These are phyloP conservation scores for Phlegmacium glaucopus DNA, from an alignment of 768 basidiomycete species.

Conservation along the genomic window DNA sequence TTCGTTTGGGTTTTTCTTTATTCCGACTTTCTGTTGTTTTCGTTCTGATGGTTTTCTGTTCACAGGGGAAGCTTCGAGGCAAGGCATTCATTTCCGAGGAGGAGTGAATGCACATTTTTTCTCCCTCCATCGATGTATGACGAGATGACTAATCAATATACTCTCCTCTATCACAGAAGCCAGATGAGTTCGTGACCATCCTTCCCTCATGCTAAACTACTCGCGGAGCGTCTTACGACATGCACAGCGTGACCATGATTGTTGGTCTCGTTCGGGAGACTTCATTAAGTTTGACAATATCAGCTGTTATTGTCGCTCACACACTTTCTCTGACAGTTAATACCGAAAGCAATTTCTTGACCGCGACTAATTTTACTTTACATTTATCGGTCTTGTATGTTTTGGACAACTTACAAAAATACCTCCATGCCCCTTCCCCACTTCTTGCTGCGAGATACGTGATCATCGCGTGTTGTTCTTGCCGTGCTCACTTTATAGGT, in stretches of 20 bases:
- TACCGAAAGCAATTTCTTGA: no score
- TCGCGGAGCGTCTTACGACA: conserved; percentile 12
- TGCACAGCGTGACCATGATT: conserved; percentile 64
- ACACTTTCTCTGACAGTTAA: no score
- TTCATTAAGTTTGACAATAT: conserved; percentile 26
- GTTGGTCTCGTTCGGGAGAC: conserved; percentile 69
- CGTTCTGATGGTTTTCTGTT: conserved; percentile 7
- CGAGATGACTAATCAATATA: conserved; percentile 4
- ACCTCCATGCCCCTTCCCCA: conserved; percentile 1
- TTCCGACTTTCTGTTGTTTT: conserved; percentile 1
- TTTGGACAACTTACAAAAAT: background rate
- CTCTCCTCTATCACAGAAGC: conserved; percentile 49
- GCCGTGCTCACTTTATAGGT: conserved; percentile 37
- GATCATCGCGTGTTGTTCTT: background rate
- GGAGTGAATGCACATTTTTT: conserved; percentile 52
- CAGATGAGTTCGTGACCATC: conserved; percentile 64
- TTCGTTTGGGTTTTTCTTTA: background rate
- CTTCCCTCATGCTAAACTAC: background rate
- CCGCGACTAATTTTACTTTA: conserved; percentile 3
- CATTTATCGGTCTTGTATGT: no score
- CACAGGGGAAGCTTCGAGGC: conserved; percentile 63
- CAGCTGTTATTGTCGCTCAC: background rate
- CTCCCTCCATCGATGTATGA: no score
- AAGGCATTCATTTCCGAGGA: conserved; percentile 64
- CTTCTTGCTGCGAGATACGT: conserved; percentile 2